Base-by-base conservation (phyloP, 257 asterid species). In the Leonotis leonurus region DNA sequence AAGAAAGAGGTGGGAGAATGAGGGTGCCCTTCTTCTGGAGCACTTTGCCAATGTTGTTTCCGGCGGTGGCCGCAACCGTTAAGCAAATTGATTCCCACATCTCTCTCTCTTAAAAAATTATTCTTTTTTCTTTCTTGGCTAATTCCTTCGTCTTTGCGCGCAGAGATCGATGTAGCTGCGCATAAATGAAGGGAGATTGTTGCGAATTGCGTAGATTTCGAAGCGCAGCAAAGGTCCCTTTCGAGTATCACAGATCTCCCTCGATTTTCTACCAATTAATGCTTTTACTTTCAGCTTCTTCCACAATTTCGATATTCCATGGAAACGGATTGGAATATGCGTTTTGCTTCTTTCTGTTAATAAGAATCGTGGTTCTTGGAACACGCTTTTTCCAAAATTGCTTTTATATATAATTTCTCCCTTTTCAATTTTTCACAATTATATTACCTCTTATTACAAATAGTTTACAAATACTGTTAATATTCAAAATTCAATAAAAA, bases 1-100 rank as follows among this genome's bases (percentile, higher is more conserved):
- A 81, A 46, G 99, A 89, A 71, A 93, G 88, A 46, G 96, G 97
- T 18, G 99, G 99, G 46, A 93, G 96, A 80, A 93, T 89, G 79
- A 87, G 87, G 60, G 99, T 93, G 81, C 99, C 97, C 75, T 89
- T 93, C 41, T 93, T 93, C 90, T 93, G 97, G 22, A 93, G 96
- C 40, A 89, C 95, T 80, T 93, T 93, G 57, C 99, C 99, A 81
- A 93, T 89, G 85, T 93, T 93, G 77, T 89, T 93, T 1, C 97
- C 99, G 68, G 97, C 97, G 52, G 97, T 89, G 40, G 99, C 99
- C 60, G 95, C 96, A 37, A 89, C 17, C 72, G 99, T 93, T 13
- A 93, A 70, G 83, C 86, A 82, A 66, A 87, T 78, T 59, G 96
- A 76, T 81, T 85, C 97, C 99, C 99, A 93, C 99, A 89, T 93